phyloP scores from a whole-genome alignment of 257 asterid species.

The Nicotiana benthamiana region DNA sequence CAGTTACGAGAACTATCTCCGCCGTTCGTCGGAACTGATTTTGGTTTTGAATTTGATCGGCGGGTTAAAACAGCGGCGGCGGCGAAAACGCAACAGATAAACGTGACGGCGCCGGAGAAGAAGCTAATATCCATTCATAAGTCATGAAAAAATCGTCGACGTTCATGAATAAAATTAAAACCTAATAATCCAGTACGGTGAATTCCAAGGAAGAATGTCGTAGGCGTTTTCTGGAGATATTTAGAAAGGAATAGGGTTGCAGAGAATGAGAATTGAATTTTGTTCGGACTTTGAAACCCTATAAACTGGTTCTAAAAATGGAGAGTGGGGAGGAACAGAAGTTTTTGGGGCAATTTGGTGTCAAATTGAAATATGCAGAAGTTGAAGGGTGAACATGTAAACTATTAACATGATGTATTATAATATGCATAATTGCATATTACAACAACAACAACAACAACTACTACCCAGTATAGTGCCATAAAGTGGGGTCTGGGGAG shows the following conservation, averaged over 20 bases:
- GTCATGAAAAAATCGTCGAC: constrained; percentile 34
- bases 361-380: background rate
- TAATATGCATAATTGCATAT: too few species aligned
- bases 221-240: background rate
- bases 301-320: background rate
- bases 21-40: constrained; percentile 20
- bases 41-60: constrained; percentile 16
- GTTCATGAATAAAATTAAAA: constrained; percentile 30
- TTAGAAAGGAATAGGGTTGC: background rate
- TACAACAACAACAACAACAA: too few species aligned
- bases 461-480: too few species aligned
- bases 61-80: constrained; percentile 23
- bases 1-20: background rate
- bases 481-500: too few species aligned
- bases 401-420: background rate
- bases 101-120: constrained; percentile 30
- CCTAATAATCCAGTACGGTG: background rate
- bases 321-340: background rate
- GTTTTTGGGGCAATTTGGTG: background rate
- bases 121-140: constrained; percentile 52
- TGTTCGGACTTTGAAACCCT: background rate
- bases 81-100: constrained; percentile 40
- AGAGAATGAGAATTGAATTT: too few species aligned
- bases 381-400: background rate
- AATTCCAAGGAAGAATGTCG: background rate